These are phyloP conservation scores for Aplosporella prunicola DNA, from an alignment of 2,329 filamentous ascomycete species.

Conservation along the genomic window DNA sequence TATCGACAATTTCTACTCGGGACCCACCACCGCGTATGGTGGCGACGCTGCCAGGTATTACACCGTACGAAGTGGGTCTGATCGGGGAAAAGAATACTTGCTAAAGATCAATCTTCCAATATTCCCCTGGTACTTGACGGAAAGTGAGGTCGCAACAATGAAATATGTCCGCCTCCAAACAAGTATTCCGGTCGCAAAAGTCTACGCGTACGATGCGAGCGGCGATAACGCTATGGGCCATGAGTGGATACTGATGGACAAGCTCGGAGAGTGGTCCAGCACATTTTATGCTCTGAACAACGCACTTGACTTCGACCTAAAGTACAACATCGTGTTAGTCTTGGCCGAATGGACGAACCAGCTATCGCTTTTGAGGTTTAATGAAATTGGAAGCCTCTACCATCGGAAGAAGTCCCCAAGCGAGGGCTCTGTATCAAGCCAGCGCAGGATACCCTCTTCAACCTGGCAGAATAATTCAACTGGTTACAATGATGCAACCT, in stretches of 20 bases:
- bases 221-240: slow-evolving; percentile 15
- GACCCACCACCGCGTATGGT: background rate
- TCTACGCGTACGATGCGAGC: slow-evolving; percentile 12
- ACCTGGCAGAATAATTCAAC: too few relatives aligned
- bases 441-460: too few relatives aligned
- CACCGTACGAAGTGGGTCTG: background rate
- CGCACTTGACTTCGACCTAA: background rate
- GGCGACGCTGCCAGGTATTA: background rate
- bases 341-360: background rate
- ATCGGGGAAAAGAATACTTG: slow-evolving; percentile 16
- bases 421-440: too few relatives aligned
- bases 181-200: slow-evolving; percentile 13
- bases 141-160: slow-evolving; percentile 18
- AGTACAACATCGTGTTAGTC: background rate
- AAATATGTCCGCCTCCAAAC: slow-evolving; percentile 14
- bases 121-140: slow-evolving; percentile 16
- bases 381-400: background rate
- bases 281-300: background rate
- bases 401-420: too few relatives aligned
- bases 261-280: slow-evolving; percentile 6
- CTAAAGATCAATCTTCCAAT: slow-evolving; percentile 18
- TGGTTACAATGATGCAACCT: too few relatives aligned
- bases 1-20: background rate
- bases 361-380: background rate
- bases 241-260: slow-evolving; percentile 20